These are phyloP conservation scores for Trichoderma aggressivum DNA, from an alignment of 2,329 filamentous ascomycete genomes.

Conservation along the genomic window DNA sequence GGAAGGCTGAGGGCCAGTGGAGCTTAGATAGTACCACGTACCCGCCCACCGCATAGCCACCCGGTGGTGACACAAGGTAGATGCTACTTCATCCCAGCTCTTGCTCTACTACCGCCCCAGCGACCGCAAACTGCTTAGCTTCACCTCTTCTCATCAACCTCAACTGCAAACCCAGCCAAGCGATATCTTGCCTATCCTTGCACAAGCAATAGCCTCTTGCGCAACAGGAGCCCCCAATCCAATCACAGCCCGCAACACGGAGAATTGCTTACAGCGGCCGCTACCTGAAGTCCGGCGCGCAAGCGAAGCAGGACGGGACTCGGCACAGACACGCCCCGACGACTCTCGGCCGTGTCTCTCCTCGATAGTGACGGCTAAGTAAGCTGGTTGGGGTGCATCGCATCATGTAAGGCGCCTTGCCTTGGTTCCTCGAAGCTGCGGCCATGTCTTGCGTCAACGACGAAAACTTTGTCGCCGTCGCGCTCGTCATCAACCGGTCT, in stretches of 20 bases:
- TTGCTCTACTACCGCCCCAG: not conserved
- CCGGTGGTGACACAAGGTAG: not conserved
- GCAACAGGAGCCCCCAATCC: not conserved
- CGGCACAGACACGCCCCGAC: not conserved
- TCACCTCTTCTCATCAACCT: not conserved
- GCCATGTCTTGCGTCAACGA: constrained; percentile 50
- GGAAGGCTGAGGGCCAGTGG: not conserved
- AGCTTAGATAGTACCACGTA: not conserved
- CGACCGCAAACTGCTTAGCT: not conserved
- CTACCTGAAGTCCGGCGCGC: not conserved
- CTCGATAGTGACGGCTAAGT: not conserved
- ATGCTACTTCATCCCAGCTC: not conserved
- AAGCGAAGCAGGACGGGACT: not conserved
- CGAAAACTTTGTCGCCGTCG: constrained; percentile 64
- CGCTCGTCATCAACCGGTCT: constrained; percentile 70
- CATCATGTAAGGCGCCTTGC: constrained; percentile 13
- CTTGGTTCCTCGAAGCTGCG: constrained; percentile 19
- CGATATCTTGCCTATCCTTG: not conserved
- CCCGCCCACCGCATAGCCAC: not conserved
- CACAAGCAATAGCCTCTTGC: not conserved
- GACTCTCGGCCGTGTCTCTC: not conserved
- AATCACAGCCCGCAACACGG: not conserved
- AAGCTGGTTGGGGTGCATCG: not conserved
- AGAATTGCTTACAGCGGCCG: not conserved
- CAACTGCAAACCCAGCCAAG: not conserved